Evolutionary conservation across 345 rosid genomes (phyloP).

Genomic region (Murraya koenigii): DNA sequence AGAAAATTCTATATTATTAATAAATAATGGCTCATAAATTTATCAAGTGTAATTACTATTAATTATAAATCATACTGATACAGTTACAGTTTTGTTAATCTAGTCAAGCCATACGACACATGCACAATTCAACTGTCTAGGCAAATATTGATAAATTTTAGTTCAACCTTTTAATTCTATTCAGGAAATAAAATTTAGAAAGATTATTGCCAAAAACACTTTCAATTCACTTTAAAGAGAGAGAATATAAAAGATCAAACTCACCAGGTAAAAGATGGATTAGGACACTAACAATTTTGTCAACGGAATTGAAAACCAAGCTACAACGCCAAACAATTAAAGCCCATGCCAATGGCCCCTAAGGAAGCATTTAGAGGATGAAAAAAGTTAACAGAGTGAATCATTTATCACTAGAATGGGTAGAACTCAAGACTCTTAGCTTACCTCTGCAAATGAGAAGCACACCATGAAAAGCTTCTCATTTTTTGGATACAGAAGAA

Average conservation of each 20-base stretch:
- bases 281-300: conserved; percentile 92
- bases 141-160: neutral
- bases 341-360: conserved; percentile 99
- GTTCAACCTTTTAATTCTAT: neutral
- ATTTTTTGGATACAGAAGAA: conserved; percentile 73
- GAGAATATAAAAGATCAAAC: conserved; percentile 18
- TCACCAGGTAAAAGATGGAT: conserved; percentile 97
- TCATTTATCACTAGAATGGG: conserved; percentile 12
- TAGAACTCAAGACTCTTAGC: conserved; percentile 6
- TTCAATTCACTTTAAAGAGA: neutral
- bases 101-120: neutral
- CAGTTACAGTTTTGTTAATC: neutral
- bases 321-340: conserved; percentile 96
- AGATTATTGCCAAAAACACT: neutral
- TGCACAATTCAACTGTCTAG: neutral
- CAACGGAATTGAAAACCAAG: conserved; percentile 90
- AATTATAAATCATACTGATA: neutral
- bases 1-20: neutral
- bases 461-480: conserved; percentile 97
- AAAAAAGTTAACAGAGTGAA: conserved; percentile 4
- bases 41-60: neutral
- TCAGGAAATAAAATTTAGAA: neutral
- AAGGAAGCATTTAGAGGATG: conserved; percentile 20
- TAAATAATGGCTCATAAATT: neutral
- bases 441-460: conserved; percentile 96